Evolutionary conservation across 768 basidiomycete genomes (phyloP).

Genomic region (Rhizopogon rudus): DNA sequence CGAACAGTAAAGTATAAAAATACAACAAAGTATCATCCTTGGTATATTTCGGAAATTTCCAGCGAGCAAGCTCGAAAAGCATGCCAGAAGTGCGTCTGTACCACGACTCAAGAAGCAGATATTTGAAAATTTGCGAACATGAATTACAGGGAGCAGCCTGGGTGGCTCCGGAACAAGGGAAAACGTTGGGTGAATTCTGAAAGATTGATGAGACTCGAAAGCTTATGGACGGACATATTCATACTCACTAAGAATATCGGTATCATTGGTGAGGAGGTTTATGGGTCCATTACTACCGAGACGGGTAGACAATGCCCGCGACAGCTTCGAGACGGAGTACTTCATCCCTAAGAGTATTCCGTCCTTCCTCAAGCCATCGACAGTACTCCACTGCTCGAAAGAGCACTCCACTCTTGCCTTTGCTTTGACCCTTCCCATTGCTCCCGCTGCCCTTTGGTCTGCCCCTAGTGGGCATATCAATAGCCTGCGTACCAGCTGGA

Average conservation of each 20-base stretch:
- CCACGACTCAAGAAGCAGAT: too few species aligned
- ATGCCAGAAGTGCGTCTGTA: background rate
- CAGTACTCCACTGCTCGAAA: slow-evolving; percentile 86
- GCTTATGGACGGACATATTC: background rate
- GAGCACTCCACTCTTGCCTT: slow-evolving; percentile 87
- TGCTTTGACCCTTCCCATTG: slow-evolving; percentile 59
- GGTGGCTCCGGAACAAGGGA: background rate
- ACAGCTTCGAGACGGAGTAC: slow-evolving; percentile 63
- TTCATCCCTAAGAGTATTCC: slow-evolving; percentile 65
- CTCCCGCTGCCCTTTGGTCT: slow-evolving; percentile 75
- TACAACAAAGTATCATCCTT: background rate
- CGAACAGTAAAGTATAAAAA: background rate
- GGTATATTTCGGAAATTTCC: background rate
- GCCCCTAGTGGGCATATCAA: slow-evolving; percentile 73
- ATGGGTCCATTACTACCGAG: background rate
- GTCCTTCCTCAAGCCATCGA: slow-evolving; percentile 81
- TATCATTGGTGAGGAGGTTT: too few species aligned
- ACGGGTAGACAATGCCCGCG: slow-evolving; percentile 40
- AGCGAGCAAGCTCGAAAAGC: too few species aligned
- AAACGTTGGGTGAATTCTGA: background rate
- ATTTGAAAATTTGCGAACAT: background rate
- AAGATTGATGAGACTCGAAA: background rate
- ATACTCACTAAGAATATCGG: background rate
- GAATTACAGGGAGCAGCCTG: background rate
- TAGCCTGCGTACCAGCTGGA: slow-evolving; percentile 66